Base-by-base conservation (phyloP, 306 rosid species). In the Malus orientalis region DNA sequence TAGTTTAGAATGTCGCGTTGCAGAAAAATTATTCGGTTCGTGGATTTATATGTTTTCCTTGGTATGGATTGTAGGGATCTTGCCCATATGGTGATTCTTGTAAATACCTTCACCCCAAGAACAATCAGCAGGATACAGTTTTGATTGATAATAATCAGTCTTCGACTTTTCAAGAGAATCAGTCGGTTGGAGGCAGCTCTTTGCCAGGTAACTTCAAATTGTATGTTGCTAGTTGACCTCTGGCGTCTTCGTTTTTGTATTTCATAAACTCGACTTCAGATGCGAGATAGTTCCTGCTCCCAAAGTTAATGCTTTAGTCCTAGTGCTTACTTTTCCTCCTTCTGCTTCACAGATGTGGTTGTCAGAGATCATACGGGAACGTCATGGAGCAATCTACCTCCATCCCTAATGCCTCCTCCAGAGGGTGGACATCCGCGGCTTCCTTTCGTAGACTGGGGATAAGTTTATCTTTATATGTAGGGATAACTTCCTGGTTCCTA, bases 21-120 rank as follows among this genome's bases (percentile, higher is more conserved):
- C 0, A 49, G 2, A 49, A 49, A 49, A 15, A 5, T 0, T 15
- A 5, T 15, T 1, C 2, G 3, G 5, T 49, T 49, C 12, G 59
- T 33, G 8, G 79, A 14, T n/a, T 61, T 57, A 3, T 54, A 58
- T 51, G 38, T 23, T 61, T 59, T 67, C n/a, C n/a, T 71, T 32
- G 44, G 11, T 4, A 4, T 62, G 62, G 53, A 11, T 61, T 75
- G 25, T 55, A 82, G 86, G 96, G 93, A 2, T 86, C 87, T 73
- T 93, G 98, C 83, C 88, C 81, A 44, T 89, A 85, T 29, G 97
- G 89, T 19, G 86, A 93, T 75, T 85, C 97, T 45, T 93, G 97
- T 80, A 89, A 72, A 30, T 93, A 93, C 47, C 64, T 86, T 67
- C 98, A 93, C 77, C 96, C 98, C 66, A 74, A 77, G 42, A 86